phyloP scores from a whole-genome alignment of 345 rosid species.

The Gossypium anomalum region DNA sequence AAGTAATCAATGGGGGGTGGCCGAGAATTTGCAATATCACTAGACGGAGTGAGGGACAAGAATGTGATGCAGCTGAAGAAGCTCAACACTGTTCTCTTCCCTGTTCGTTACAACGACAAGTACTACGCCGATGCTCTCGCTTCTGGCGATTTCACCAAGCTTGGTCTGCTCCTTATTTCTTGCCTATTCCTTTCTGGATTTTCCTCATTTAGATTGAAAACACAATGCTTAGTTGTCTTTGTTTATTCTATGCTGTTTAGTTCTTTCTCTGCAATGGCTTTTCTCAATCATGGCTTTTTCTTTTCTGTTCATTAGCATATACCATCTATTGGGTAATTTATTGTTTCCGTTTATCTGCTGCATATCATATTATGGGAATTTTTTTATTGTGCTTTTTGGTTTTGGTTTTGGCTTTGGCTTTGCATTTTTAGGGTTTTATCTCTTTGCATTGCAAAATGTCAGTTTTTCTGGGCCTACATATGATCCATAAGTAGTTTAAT shows the following conservation, averaged over 20 bases:
- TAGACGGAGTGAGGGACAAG: slow-evolving; percentile 94
- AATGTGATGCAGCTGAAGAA: slow-evolving; percentile 96
- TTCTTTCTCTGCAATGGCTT: neutral
- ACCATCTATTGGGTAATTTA: neutral
- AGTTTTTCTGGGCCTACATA: neutral
- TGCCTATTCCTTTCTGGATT: neutral
- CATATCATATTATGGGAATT: neutral
- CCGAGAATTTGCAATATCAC: slow-evolving; percentile 61
- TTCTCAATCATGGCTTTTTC: neutral
- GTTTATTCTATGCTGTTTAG: neutral
- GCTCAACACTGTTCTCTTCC: slow-evolving; percentile 82
- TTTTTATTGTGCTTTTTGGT: neutral
- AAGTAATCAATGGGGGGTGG: slow-evolving; percentile 58
- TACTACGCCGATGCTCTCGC: slow-evolving; percentile 82
- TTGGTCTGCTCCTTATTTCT: slow-evolving; percentile 41
- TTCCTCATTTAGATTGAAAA: neutral
- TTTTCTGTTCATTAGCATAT: neutral
- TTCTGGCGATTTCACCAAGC: slow-evolving; percentile 82
- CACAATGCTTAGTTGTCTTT: neutral
- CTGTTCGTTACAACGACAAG: slow-evolving; percentile 89
- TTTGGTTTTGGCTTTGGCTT: neutral
- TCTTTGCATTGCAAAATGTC: neutral
- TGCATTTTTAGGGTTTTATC: neutral
- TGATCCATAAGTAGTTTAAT: neutral
- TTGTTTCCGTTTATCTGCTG: neutral